Conservation (phyloP, 495 filamentous ascomycete genomes). For the Pyrenula massariospora region DNA sequence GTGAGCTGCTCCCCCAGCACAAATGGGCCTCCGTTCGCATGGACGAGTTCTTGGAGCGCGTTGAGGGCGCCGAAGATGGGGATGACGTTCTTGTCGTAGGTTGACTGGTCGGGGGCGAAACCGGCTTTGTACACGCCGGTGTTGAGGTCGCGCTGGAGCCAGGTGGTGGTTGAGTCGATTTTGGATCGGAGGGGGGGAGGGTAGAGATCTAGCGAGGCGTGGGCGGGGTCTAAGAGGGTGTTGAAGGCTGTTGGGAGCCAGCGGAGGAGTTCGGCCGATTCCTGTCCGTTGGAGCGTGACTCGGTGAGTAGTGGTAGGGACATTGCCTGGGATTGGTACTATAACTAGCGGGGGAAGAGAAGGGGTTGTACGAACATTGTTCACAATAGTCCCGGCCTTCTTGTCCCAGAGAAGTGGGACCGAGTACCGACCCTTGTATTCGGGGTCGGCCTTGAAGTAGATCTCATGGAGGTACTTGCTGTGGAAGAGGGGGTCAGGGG, state of each 20-base stretch:
- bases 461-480: slow-evolving; percentile 37
- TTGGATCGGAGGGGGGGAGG: slow-evolving; percentile 22
- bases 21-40: slow-evolving; percentile 29
- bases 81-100: slow-evolving; percentile 30
- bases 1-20: slow-evolving; percentile 33
- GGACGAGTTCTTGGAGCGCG: slow-evolving; percentile 33
- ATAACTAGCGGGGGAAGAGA: background rate
- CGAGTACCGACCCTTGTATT: slow-evolving; percentile 39
- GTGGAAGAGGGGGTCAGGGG: slow-evolving; percentile 37
- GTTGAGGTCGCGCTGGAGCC: slow-evolving; percentile 36
- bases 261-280: slow-evolving; percentile 39
- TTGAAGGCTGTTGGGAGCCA: slow-evolving; percentile 38
- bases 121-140: slow-evolving; percentile 43
- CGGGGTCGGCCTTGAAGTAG: slow-evolving; percentile 37
- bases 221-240: slow-evolving; percentile 17
- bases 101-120: slow-evolving; percentile 34
- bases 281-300: slow-evolving; percentile 10
- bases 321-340: too few species aligned
- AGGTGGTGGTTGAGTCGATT: slow-evolving; percentile 32
- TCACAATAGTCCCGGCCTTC: slow-evolving; percentile 32
- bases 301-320: too few species aligned
- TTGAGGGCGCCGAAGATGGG: slow-evolving; percentile 40
- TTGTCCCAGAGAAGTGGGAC: slow-evolving; percentile 49
- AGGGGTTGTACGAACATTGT: slow-evolving; percentile 21
- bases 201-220: slow-evolving; percentile 29